Evolutionary conservation across 2,329 filamentous ascomycete species (phyloP), one percentile per base, ranked within the genome.

Genomic region (Hymenoscyphus salicellus): DNA sequence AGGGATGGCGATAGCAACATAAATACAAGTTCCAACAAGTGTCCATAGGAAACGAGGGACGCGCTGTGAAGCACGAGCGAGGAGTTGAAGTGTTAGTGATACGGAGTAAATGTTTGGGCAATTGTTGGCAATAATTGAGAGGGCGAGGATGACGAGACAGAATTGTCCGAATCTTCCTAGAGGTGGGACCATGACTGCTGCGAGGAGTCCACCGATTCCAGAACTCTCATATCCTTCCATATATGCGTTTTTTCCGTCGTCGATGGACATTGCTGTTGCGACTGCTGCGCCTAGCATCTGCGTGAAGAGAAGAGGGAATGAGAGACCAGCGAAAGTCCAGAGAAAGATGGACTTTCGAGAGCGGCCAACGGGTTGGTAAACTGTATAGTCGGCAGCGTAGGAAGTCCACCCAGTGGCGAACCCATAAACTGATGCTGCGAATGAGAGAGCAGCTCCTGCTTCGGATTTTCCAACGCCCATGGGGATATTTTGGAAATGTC

Each of bases 381-480:
- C 89, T 26, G 89, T 92, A 76, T 93, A 94, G 73, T 94, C 91
- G 8, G 89, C 88, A 0, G 90, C 89, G 65, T 88, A 90, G 6
- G 84, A 84, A 1, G 88, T 86, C 90, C 91, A 95, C 63, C 91
- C 85, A 1, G 89, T 88, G 20, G 87, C 83, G 73, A 90, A 89
- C 46, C 89, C 85, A 75, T 86, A 89, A 38, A 93, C 80, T 20
- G 88, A 83, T 14, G 87, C 82, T 55, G 86, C 83, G 72, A 90
- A 90, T 63, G 86, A 87, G 56, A 95, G 80, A 49, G 89, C 77
- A 63, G 80, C 74, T 64, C 89, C 84, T 63, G 89, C 77, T 72
- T 92, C 89, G 0, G 81, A 78, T 1, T 73, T 81, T 6, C 89
- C 89, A 1, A 78, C 76, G 8, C 77, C 77, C 80, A 89, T 86